Conservation (phyloP, 2,329 filamentous ascomycete genomes). For the Phialemoniopsis sp. region DNA sequence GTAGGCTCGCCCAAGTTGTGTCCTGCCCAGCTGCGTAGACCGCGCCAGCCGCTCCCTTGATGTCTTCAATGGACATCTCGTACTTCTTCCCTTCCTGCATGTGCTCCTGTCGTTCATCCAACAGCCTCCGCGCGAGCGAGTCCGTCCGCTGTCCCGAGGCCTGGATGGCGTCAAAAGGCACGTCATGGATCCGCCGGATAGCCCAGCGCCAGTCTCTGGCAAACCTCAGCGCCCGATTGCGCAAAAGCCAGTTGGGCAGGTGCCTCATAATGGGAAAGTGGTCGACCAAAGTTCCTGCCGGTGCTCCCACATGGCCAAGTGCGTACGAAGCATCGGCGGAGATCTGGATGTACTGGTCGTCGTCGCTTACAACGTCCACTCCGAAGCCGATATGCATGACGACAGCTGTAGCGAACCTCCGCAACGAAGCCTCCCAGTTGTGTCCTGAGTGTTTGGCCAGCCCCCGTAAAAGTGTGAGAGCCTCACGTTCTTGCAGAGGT, state of each 20-base stretch:
- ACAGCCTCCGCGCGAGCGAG: no score
- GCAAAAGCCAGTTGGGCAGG: constrained; percentile 7
- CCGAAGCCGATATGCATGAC: constrained; percentile 18
- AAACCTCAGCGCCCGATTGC: constrained; percentile 7
- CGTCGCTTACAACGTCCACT: constrained; percentile 12
- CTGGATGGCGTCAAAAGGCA: constrained; percentile 18
- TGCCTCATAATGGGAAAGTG: constrained; percentile 4
- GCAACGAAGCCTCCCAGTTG: constrained; percentile 2
- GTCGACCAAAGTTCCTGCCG: constrained; percentile 7
- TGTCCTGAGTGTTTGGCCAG: constrained; percentile 1
- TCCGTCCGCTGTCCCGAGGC: no score
- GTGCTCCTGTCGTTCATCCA: no score
- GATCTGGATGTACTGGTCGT: constrained; percentile 15
- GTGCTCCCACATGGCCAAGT: constrained; percentile 6
- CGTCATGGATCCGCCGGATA: constrained; percentile 18
- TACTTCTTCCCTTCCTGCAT: no score
- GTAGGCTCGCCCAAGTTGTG: constrained; percentile 21
- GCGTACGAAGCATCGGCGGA: constrained; percentile 7
- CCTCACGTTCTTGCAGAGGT: constrained; percentile 12
- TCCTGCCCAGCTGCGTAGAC: constrained; percentile 21
- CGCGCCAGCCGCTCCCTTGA: constrained; percentile 20
- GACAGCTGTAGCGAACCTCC: constrained; percentile 17
- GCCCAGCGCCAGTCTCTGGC: constrained; percentile 6
- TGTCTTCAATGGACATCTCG: constrained; percentile 17
- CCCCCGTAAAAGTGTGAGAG: constrained; percentile 3